Base-by-base conservation (phyloP, 2,329 filamentous ascomycete species). In the Akanthomyces lecanii region DNA sequence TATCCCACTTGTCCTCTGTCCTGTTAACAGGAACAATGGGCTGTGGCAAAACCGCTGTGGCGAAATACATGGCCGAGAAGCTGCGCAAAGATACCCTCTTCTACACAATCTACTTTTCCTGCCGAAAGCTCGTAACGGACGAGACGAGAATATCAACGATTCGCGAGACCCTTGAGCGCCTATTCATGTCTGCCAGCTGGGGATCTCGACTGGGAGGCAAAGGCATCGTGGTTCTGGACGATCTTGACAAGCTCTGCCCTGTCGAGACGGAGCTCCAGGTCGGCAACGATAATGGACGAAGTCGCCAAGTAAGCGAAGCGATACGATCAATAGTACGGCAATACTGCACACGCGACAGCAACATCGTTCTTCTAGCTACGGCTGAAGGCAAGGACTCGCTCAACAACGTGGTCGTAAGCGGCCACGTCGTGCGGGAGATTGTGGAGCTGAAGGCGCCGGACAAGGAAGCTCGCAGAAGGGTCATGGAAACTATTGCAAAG, bases 241-340 rank as follows among this genome's bases (percentile, higher is more conserved):
- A 99, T 70, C 78, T 99, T 7, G 95, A 99, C 75, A 92, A 91
- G 70, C 81, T 99, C 1, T 98, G 94, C 71, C 94, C 95, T 0
- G 89, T 88, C 0, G 96, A 99, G 76, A 97, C 93, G 0, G 95
- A 99, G 73, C 82, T 99, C 14, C 92, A 97, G 74, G 91, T 96
- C 5, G 92, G 92, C 65, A 93, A 92, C 64, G 92, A 98, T 68
- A 98, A 99, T 71, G 91, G 91, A 21, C 86, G 94, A 66, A 98
- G 93, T 73, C 86, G 92, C 40, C 93, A 98, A 69, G 86, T 97
- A 63, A 97, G 93, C 72, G 95, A 99, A 74, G 86, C 92, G 0
- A 83, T 99, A 5, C 90, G 91, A 71, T 86, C 89, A 0, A 87
- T 95, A 67, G 90, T 94, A 0, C 85, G 88, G 62, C 90, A 97